Evolutionary conservation across 768 basidiomycete genomes (phyloP).

Genomic region (Lyophyllum shimeji): DNA sequence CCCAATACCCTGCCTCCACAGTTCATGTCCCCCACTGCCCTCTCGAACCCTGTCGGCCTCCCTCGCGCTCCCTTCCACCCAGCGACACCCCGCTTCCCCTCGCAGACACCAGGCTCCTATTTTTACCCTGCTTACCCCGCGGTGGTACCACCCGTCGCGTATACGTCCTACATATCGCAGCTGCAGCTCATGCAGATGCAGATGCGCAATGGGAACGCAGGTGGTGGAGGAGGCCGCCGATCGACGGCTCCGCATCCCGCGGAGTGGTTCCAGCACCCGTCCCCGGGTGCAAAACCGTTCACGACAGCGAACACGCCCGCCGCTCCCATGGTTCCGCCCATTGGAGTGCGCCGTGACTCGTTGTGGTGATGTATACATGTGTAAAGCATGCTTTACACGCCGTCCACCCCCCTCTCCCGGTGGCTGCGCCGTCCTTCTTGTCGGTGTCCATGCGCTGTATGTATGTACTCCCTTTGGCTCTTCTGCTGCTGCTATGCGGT

Average conservation of each 20-base stretch:
- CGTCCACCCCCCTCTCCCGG: too few relatives aligned
- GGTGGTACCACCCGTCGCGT: slow-evolving; percentile 17
- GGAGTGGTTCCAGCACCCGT: slow-evolving; percentile 16
- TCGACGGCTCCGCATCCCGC: not conserved
- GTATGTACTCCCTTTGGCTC: slow-evolving; percentile 2
- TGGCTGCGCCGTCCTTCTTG: not conserved
- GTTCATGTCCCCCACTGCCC: slow-evolving; percentile 9
- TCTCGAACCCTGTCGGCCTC: slow-evolving; percentile 5
- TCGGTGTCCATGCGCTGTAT: slow-evolving; percentile 14
- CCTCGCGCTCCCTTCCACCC: slow-evolving; percentile 11
- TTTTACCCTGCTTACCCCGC: slow-evolving; percentile 19
- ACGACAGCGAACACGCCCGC: slow-evolving; percentile 6
- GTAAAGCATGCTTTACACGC: not conserved
- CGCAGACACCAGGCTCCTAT: slow-evolving; percentile 12
- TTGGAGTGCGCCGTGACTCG: slow-evolving; percentile 12
- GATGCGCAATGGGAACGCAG: slow-evolving; percentile 8
- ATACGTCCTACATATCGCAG: slow-evolving; percentile 23
- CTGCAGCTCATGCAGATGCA: slow-evolving; percentile 21
- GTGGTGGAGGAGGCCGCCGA: slow-evolving; percentile 7
- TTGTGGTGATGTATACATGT: slow-evolving; percentile 14
- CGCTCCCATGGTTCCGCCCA: slow-evolving; percentile 3
- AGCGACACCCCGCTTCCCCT: slow-evolving; percentile 3
- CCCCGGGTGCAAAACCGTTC: slow-evolving; percentile 2
- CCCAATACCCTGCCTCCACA: not conserved
- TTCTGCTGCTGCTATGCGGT: not conserved